phyloP scores from a whole-genome alignment of 257 asterid genomes.

The Nicotiana attenuata region DNA sequence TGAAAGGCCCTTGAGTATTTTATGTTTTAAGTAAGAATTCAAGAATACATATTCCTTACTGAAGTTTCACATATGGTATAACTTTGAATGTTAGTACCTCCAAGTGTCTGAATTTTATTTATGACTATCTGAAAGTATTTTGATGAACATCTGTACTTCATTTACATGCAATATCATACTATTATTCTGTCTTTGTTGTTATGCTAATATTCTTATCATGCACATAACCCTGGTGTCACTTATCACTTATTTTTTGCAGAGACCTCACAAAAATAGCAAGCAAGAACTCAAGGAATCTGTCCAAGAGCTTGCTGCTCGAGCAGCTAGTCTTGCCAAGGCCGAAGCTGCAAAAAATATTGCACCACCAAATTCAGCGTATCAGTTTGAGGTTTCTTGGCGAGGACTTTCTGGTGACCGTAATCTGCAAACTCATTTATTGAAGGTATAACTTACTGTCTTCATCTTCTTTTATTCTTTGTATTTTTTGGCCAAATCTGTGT shows the following conservation, averaged over 20 bases:
- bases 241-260: constrained; percentile 32
- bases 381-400: constrained; percentile 92
- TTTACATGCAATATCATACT: neutral
- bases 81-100: neutral
- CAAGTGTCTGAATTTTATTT: neutral
- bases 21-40: neutral
- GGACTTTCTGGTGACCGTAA: constrained; percentile 71
- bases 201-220: neutral
- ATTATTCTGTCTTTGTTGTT: constrained; percentile 6
- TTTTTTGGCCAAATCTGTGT: neutral
- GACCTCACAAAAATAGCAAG: constrained; percentile 31
- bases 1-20: neutral
- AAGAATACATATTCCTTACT: neutral
- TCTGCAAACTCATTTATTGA: constrained; percentile 67
- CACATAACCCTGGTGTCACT: neutral
- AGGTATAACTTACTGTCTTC: constrained; percentile 35
- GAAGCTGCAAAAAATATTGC: constrained; percentile 83
- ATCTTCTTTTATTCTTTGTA: constrained; percentile 3
- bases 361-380: constrained; percentile 84
- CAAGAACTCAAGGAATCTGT: constrained; percentile 59
- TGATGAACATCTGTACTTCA: neutral
- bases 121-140: neutral
- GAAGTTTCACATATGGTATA: neutral
- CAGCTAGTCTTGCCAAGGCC: constrained; percentile 68
- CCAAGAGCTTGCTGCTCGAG: constrained; percentile 89